Base-by-base conservation (phyloP, 306 rosid species). In the Albizia julibrissin region DNA sequence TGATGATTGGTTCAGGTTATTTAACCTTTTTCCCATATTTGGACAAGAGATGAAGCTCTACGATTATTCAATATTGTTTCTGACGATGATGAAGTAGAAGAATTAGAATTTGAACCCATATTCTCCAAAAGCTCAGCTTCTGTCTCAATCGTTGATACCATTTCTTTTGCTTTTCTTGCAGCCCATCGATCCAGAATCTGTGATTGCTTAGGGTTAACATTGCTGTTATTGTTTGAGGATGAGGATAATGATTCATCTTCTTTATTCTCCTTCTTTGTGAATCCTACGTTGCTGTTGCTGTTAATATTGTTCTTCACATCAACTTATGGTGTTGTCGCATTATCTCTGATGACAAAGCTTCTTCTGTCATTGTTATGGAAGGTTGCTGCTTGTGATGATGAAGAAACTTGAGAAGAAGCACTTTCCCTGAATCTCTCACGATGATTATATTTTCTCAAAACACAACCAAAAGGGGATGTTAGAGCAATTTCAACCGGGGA, bases 1-100 rank as follows among this genome's bases (percentile, higher is more conserved):
- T 43, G 47, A 43, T 8, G 47, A 29, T 13, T 29, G 68, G 68
- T 62, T 62, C 2, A 1, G 6, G 68, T 68, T 69, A n/a, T 40
- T 69, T 0, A 95, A 87, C 79, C 99, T 92, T 87, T 92, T 84
- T 95, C 99, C 99, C 99, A 95, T 67, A 95, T 89, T 39, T 88
- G 97, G 58, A 95, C 99, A 0, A 95, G 91, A 33, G 96, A 93
- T 37, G 98, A 91, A 14, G 99, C 99, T 12, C 91, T 93, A 1
- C 87, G 84, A 10, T 81, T 90, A 18, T 52, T 52, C 59, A 7
- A 19, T 52, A 14, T 34, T 61, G 29, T 76, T 47, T 72, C 84
- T 0, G 75, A 79, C 15, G 85, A 79, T 3, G 34, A 22, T 2
- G 66, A 56, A 54, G 11, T 7, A 0, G 29, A 59, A 24, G 33